These are phyloP conservation scores for Aspergillus biplanus DNA, from an alignment of 495 filamentous ascomycete genomes.

Conservation along the genomic window DNA sequence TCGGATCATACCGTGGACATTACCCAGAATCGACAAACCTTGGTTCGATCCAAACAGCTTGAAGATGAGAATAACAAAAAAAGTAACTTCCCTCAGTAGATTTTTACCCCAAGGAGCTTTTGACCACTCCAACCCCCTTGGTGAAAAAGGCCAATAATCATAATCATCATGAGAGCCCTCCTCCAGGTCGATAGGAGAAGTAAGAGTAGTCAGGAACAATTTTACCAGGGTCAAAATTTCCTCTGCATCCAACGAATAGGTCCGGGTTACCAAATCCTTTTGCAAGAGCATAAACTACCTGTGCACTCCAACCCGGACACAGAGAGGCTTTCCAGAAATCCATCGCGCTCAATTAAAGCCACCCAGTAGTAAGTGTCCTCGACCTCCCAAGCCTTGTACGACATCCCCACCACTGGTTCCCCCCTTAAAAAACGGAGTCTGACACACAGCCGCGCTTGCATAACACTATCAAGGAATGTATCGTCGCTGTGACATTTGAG, in stretches of 20 bases:
- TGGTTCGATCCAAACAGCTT: constrained; percentile 7
- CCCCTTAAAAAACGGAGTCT: constrained; percentile 29
- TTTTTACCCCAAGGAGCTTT: no score
- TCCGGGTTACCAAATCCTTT: not conserved
- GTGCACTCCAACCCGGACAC: constrained; percentile 14
- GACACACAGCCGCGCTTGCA: constrained; percentile 38
- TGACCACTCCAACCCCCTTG: no score
- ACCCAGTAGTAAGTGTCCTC: constrained; percentile 26
- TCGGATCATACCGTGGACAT: constrained; percentile 4
- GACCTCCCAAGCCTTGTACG: constrained; percentile 22
- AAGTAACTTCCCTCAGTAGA: no score
- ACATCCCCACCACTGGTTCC: constrained; percentile 31
- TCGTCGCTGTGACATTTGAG: constrained; percentile 29
- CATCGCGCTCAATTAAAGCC: constrained; percentile 16
- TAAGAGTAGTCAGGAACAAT: no score
- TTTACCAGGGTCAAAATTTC: no score
- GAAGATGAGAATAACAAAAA: not conserved
- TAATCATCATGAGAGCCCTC: no score
- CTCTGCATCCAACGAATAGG: no score
- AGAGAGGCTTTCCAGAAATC: constrained; percentile 28
- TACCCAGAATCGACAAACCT: not conserved
- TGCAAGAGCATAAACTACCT: not conserved
- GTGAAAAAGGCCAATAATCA: no score
- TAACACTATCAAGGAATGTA: constrained; percentile 36
- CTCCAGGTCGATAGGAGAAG: no score